Base-by-base conservation (phyloP, 768 basidiomycete genomes). In the Lactifluus piperatus region DNA sequence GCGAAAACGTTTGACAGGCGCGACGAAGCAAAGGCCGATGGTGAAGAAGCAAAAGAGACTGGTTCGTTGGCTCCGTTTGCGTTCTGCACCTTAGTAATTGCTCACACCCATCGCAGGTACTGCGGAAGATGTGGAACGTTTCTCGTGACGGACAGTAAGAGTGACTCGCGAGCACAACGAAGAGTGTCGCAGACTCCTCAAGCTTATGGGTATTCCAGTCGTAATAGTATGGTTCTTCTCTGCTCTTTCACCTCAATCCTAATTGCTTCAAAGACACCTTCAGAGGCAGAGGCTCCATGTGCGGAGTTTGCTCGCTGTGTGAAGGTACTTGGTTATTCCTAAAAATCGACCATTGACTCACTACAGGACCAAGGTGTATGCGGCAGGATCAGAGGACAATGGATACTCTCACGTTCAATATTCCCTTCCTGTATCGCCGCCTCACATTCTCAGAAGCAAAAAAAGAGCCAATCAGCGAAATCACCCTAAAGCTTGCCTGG, bases 361-460 rank as follows among this genome's bases (percentile, higher is more conserved):
- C 20, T 46, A 18, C n/a, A 20, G n/a, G 11, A 24, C 5, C 4
- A 22, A 93, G 91, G 92, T 98, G 27, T 98, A 91, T 70, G 97
- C 91, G 1, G 94, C 97, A 8, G 97, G 97, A 14, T 97, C 94
- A 0, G 97, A 98, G 73, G 97, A 99, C 72, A n/a, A 99, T 99
- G 97, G 97, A 99, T 68, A 99, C 97, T 8, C 82, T 99, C 22
- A 99, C 97, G 0, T 99, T 99, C 77, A n/a, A 83, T 64, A 76
- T 95, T 0, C 95, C 97, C 1, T 85, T 95, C 45, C 79, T 99
- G 9, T 87, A 89, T 65, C 91, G 97, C 29, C 97, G 97, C 72
- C 81, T 99, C 59, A 98, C 97, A 13, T 97, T 98, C 75, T 94
- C 92, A 13, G 97, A 99, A 70, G 94, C 94, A 16, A 93, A 95